These are phyloP conservation scores for Prunus persica DNA, from an alignment of 306 rosid genomes.

Conservation along the genomic window DNA sequence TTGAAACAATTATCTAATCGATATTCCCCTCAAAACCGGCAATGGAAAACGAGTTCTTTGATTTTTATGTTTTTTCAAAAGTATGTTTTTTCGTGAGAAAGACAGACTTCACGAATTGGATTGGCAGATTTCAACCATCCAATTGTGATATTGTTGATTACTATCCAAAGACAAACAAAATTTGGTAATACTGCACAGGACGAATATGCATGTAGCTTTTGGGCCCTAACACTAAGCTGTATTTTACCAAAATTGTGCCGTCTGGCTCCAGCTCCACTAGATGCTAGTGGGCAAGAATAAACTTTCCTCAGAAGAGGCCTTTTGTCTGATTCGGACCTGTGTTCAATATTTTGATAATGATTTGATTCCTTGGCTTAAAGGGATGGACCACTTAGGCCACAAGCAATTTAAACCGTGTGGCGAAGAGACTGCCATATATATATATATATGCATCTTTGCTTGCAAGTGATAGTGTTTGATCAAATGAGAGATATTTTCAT, in stretches of 20 bases:
- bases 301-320: background rate
- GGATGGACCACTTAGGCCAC: conserved; percentile 5
- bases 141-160: background rate
- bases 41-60: too few relatives aligned
- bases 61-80: too few relatives aligned
- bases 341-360: background rate
- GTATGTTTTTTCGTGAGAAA: background rate
- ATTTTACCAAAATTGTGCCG: too few relatives aligned
- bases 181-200: too few relatives aligned
- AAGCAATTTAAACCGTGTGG: background rate
- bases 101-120: too few relatives aligned
- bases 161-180: too few relatives aligned
- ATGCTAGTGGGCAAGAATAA: background rate
- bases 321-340: background rate
- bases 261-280: background rate
- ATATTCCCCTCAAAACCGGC: too few relatives aligned
- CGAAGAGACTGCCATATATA: background rate
- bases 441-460: background rate
- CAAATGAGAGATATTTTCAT: background rate
- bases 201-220: too few relatives aligned
- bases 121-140: background rate
- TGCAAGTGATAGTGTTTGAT: background rate
- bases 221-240: too few relatives aligned
- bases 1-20: too few relatives aligned
- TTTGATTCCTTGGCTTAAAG: background rate